Evolutionary conservation across 768 basidiomycete species (phyloP), one percentile per base, ranked within the genome.

Genomic region (Tubosaeta sp.): DNA sequence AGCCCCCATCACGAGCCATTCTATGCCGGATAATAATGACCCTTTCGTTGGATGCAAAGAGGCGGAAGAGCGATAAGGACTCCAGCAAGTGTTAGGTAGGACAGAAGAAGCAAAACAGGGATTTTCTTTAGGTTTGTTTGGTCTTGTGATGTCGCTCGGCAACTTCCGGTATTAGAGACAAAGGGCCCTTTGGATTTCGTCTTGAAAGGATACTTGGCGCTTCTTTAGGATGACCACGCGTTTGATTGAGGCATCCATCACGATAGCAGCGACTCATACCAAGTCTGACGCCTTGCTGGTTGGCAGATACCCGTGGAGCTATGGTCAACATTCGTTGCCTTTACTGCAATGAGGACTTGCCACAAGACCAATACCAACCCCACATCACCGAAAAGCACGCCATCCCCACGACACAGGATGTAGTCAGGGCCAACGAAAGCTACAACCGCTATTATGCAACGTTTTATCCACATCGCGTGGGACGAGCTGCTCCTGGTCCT

Each of bases 11-110:
- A 11, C 8, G 38, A 39, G 38, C 16, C 1, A 62, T 57, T 84
- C 75, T 84, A 50, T 74, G 80, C 82, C 77, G 65, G 55, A 58
- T 1, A 35, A 62, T 55, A 59, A 68, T 59, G 60, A 54, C 64
- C 48, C 61, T 57, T 56, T 64, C 59, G 58, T 44, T n/a, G 55
- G 48, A 25, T 45, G 31, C 17, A 22, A 43, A 16, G 32, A 22
- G 16, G 25, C 8, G 37, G 55, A 65, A 61, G 64, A 63, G 69
- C 31, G 69, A 69, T 67, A 69, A 69, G 67, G 63, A 61, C 25
- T 48, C 61, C 55, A 54, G 67, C 67, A 54, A 47, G 32, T 10
- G 41, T 48, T 38, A n/a, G 33, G 44, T 16, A 8, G 9, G n/a
- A 17, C 10, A 26, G 17, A 5, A n/a, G 34, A 14, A 17, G 6